Evolutionary conservation across 805 yeast genomes (phyloP), one percentile per base, ranked within the genome.

Genomic region (Ogataea ganodermae): DNA sequence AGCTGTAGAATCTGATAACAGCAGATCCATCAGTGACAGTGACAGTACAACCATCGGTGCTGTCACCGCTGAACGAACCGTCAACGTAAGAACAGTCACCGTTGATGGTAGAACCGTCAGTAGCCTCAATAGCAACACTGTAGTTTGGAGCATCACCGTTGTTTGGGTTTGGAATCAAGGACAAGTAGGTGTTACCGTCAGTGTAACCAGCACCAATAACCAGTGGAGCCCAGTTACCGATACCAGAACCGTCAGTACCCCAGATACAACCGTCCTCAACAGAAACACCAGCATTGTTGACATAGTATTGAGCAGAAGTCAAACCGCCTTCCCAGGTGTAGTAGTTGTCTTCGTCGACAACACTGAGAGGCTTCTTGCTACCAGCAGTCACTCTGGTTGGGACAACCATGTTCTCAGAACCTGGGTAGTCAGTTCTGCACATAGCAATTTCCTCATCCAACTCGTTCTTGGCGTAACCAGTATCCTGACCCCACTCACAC

Each of bases 351-450:
- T 82, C 80, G 69, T 89, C 78, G 54, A 91, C 97, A 57, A 86
- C 95, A 45, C 96, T 77, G 58, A 90, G 73, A 48, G 86, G 84
- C 62, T 76, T 69, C 31, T 78, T 58, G 31, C 73, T 61, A 60
- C 96, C 96, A 50, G 85, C 86, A 27, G 67, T 68, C 44, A 91
- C 86, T 53, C 80, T 74, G 51, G 98, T 91, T 68, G 99, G 98
- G 53, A 92, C 79, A 58, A 84, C 95, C 98, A 92, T 94, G 80
- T 90, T 90, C 77, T 92, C 99, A 56, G 97, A 85, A 75, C 99
- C 99, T 65, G 99, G 99, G 81, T 92, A 92, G 70, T 92, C 99
- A 53, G 99, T 92, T 78, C 97, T 87, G 80, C 99, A 94, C 63
- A 94, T 73, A 50, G 98, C 92, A 60, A 92, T 90, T 44, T 77